These are phyloP conservation scores for Amborella trichopoda DNA, from an alignment of 164 flowering plant genomes.

Conservation along the genomic window DNA sequence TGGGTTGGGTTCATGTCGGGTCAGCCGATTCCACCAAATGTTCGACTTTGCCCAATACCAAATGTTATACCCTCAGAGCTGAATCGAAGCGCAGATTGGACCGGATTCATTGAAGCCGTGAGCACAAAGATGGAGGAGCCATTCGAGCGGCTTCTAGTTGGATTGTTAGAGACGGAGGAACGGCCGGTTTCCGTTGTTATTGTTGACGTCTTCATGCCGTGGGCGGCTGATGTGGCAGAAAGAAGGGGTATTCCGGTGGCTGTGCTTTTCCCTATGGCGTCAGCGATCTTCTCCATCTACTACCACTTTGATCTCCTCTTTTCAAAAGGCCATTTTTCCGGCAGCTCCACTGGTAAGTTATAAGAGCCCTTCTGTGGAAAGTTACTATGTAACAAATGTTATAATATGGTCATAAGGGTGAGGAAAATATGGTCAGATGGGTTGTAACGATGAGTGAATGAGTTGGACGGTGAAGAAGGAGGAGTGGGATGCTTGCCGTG, in stretches of 20 bases:
- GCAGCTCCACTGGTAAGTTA: too few species aligned
- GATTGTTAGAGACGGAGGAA: conserved; percentile 18
- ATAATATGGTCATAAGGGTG: too few species aligned
- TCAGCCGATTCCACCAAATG: conserved; percentile 16
- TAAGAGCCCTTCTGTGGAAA: too few species aligned
- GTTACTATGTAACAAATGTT: too few species aligned
- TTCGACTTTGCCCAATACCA: conserved; percentile 45
- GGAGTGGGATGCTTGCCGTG: too few species aligned
- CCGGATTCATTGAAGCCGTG: conserved; percentile 42
- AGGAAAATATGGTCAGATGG: too few species aligned
- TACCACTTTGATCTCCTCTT: conserved; percentile 27
- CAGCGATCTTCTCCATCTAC: conserved; percentile 28
- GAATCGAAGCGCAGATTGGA: conserved; percentile 28
- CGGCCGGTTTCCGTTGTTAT: conserved; percentile 24
- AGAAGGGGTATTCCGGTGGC: conserved; percentile 44
- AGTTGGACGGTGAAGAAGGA: too few species aligned
- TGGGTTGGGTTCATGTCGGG: conserved; percentile 52
- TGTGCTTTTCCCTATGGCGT: conserved; percentile 34
- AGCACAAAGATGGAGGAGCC: conserved; percentile 43
- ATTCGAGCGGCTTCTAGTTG: conserved; percentile 37
- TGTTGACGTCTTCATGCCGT: conserved; percentile 30
- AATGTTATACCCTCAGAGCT: conserved; percentile 70
- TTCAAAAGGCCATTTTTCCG: too few species aligned
- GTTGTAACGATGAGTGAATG: too few species aligned
- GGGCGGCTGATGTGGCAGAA: conserved; percentile 35